Base-by-base conservation (phyloP, 306 rosid genomes). In the Psophocarpus tetragonolobus region DNA sequence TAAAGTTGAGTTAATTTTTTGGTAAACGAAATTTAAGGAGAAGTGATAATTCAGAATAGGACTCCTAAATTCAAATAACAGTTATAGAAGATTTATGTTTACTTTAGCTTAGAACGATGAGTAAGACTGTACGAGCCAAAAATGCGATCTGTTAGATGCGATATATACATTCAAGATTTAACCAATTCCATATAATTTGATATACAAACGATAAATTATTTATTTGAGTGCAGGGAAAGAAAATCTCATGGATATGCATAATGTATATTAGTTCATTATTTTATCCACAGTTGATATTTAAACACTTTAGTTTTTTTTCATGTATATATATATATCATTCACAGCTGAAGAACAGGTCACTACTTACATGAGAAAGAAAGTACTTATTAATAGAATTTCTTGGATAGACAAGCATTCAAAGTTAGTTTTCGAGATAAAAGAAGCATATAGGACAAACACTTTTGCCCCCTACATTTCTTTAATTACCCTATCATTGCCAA, bases 401-500 rank as follows among this genome's bases (percentile, higher is more conserved):
- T 12, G 62, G 75, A 42, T 20, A 41, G 18, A 51, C 36, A 62
- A 75, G 54, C 17, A 42, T 65, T 41, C 71, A 75, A 60, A 61
- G 75, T 41, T 65, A 54, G 70, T 54, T 74, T 74, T 66, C 76
- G 56, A 54, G 71, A 53, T 30, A 42, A 32, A 3, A 32, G 73
- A 76, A 23, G 47, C 74, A 73, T 47, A 51, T 33, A 72, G 66
- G 64, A 77, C 75, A 82, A 82, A 72, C 48, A 10, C 41, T 72
- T 82, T 48, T 65, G 51, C 72, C 76, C 76, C 41, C 69, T 60
- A 50, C 45, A 29, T 79, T 69, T 83, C 66, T 54, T 75, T 54
- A 76, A 54, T n/a, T n/a, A n/a, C 73, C 80, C 71, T 80, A 77
- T 85, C 83, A 81, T 85, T 85, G 77, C 71, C 71, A 62, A 48